These are phyloP conservation scores for Bondarzewia mesenterica DNA, from an alignment of 1,284 basidiomycete species.

Conservation along the genomic window DNA sequence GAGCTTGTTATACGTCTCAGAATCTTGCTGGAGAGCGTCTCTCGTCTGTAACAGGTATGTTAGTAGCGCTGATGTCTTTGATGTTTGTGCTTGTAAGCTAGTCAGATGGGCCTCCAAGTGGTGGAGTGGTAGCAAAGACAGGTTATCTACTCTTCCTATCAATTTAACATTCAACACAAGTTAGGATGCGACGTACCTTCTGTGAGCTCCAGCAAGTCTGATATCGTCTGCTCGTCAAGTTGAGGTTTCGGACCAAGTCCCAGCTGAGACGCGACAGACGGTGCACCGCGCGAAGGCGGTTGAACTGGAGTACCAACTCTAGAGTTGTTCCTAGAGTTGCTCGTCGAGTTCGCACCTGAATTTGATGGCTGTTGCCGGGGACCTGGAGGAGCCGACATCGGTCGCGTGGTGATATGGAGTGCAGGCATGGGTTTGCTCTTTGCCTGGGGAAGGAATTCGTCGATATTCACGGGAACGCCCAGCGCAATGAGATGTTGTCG, in stretches of 20 bases:
- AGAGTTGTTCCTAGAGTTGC: constrained; percentile 30
- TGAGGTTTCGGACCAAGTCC: constrained; percentile 66
- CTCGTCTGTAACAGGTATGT: constrained; percentile 77
- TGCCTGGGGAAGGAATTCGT: constrained; percentile 78
- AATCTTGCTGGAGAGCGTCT: constrained; percentile 82
- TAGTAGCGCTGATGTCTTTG: constrained; percentile 63
- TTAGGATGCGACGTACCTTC: constrained; percentile 40
- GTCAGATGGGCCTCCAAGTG: constrained; percentile 58
- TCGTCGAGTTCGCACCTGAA: constrained; percentile 22
- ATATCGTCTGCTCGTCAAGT: constrained; percentile 57
- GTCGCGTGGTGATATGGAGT: constrained; percentile 76
- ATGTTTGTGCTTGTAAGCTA: constrained; percentile 62
- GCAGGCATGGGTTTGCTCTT: constrained; percentile 67
- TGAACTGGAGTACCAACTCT: constrained; percentile 30
- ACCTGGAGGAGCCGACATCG: constrained; percentile 69
- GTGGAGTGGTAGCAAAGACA: constrained; percentile 62
- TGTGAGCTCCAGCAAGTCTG: constrained; percentile 59
- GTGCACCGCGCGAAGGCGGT: constrained; percentile 14
- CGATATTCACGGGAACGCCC: constrained; percentile 88
- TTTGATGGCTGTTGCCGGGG: constrained; percentile 35
- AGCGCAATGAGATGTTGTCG: constrained; percentile 84
- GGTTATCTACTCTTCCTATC: constrained; percentile 40
- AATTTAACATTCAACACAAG: not conserved
- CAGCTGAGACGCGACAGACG: constrained; percentile 36
- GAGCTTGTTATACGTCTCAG: constrained; percentile 75